Base-by-base conservation (phyloP, 2,329 filamentous ascomycete genomes). In the Fusarium chlamydosporum region DNA sequence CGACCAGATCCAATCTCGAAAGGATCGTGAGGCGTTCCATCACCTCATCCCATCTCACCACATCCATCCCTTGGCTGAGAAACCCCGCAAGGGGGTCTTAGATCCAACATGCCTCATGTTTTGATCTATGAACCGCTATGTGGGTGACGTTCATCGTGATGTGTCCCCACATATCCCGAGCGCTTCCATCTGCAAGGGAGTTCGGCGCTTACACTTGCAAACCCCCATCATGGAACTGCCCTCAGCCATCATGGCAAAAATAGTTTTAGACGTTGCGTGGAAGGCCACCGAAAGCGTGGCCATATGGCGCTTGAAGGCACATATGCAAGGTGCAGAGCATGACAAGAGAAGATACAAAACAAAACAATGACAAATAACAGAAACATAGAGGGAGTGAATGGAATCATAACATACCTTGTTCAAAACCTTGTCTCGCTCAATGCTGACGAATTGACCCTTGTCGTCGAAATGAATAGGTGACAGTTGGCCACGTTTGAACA, bases 341-440 rank as follows among this genome's bases (percentile, higher is more conserved):
- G n/a, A 48, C 53, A 26, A 23, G 23, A 23, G 23, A 23, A 6
- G n/a, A n/a, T n/a, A n/a, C n/a, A 45, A 29, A 45, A 26, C 37
- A 42, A 67, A 54, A 58, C 35, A 54, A 63, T 46, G 56, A 61
- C 35, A 67, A 64, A 61, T 37, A 67, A 63, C 57, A 63, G 61
- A 20, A 65, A 71, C 55, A 20, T 64, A 50, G 45, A 66, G 62
- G 43, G 67, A 61, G 61, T 70, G 47, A 58, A 66, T 35, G 43
- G 70, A 68, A 83, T 56, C 47, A 55, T 65, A 67, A 83, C 84
- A 59, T 82, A 91, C 91, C 81, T 96, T 94, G 72, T 92, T 92
- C 20, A 95, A 93, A 59, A 96, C 84, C 80, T 94, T 94, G 81
- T 97, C 94, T 68, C 90, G 87, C 78, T 98, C 94, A 12, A 94